Conservation (phyloP, 1,139 yeast species). For the Suhomyces bokatorum region DNA sequence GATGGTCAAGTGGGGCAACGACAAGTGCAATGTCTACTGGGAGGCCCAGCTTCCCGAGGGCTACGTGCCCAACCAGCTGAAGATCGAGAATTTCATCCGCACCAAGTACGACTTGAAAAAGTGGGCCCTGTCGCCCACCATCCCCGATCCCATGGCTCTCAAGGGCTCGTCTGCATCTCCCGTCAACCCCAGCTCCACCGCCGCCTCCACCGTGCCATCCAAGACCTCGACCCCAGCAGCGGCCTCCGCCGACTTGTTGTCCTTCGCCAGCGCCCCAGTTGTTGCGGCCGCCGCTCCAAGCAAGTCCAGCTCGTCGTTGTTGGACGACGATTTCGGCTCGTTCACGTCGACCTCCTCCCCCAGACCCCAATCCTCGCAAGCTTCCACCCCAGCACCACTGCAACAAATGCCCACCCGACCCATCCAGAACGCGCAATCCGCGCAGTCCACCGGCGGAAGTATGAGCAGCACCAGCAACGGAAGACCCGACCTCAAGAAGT, state of each 20-base stretch:
- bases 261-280: slow-evolving; percentile 1
- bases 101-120: slow-evolving; percentile 89
- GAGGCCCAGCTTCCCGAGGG: slow-evolving; percentile 71
- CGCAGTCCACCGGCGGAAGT: slow-evolving; percentile 41
- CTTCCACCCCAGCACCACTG: slow-evolving; percentile 6
- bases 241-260: slow-evolving; percentile 7
- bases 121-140: slow-evolving; percentile 60
- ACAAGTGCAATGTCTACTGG: slow-evolving; percentile 75
- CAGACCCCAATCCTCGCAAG: not conserved
- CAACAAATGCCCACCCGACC: not conserved
- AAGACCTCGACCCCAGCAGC: not conserved
- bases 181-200: not conserved
- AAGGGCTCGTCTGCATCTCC: slow-evolving; percentile 8
- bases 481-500: slow-evolving; percentile 75
- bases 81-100: slow-evolving; percentile 84
- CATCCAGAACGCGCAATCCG: slow-evolving; percentile 20
- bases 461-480: slow-evolving; percentile 22
- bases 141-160: slow-evolving; percentile 61
- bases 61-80: slow-evolving; percentile 80
- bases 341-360: slow-evolving; percentile 31
- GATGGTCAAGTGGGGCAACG: slow-evolving; percentile 87
- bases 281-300: slow-evolving; percentile 1
- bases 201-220: not conserved
- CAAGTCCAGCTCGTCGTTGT: slow-evolving; percentile 7
- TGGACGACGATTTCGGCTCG: slow-evolving; percentile 46